Conservation (phyloP, 1,139 yeast species). For the Candida glucosophila region DNA sequence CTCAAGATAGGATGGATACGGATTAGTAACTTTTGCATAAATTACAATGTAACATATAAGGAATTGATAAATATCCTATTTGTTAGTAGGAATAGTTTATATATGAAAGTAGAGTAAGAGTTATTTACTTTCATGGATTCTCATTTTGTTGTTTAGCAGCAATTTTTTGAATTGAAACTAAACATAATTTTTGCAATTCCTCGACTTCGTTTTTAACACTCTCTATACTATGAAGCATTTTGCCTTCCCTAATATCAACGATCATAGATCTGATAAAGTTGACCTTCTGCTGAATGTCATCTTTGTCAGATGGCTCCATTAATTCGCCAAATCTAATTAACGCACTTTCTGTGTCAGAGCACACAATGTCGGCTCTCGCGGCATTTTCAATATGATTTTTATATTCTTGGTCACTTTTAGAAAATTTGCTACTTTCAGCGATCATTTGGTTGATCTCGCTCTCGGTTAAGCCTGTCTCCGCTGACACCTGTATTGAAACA, state of each 20-base stretch:
- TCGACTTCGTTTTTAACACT: slow-evolving; percentile 36
- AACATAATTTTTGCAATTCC: slow-evolving; percentile 40
- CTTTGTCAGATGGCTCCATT: slow-evolving; percentile 30
- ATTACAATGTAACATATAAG: not conserved
- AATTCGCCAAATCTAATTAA: slow-evolving; percentile 34
- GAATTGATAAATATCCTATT: not conserved
- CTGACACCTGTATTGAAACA: slow-evolving; percentile 61
- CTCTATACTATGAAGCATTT: slow-evolving; percentile 25
- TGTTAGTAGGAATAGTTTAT: slow-evolving; percentile 1
- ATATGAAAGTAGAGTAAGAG: slow-evolving; percentile 3
- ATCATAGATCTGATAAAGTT: slow-evolving; percentile 34
- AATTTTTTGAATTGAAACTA: slow-evolving; percentile 45
- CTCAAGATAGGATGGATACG: slow-evolving; percentile 48
- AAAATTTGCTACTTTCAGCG: slow-evolving; percentile 38
- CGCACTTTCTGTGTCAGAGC: slow-evolving; percentile 48
- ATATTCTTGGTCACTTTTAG: slow-evolving; percentile 34
- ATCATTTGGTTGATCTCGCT: slow-evolving; percentile 52
- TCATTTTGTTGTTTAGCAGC: slow-evolving; percentile 29
- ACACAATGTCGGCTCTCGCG: slow-evolving; percentile 45
- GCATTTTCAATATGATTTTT: slow-evolving; percentile 39
- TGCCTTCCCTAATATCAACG: slow-evolving; percentile 32
- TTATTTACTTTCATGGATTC: slow-evolving; percentile 1
- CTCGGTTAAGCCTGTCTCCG: slow-evolving; percentile 59
- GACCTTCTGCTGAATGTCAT: slow-evolving; percentile 20
- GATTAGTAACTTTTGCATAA: slow-evolving; percentile 21